These are phyloP conservation scores for Saturnispora dispora DNA, from an alignment of 805 yeast species.

Conservation along the genomic window DNA sequence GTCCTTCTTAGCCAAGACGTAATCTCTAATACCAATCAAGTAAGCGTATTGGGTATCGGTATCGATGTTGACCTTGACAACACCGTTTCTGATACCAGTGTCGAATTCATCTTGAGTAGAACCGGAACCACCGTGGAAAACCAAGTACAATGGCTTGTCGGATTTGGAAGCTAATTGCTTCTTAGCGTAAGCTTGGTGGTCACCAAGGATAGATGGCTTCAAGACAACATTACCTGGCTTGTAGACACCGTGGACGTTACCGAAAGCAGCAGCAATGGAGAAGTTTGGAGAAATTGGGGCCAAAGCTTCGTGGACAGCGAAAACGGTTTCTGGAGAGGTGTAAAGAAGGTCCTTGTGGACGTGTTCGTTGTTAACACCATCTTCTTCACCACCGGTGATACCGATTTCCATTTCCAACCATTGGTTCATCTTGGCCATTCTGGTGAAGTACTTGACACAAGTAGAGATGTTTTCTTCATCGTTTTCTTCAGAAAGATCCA, in stretches of 20 bases:
- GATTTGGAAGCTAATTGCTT: constrained; percentile 46
- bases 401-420: constrained; percentile 99
- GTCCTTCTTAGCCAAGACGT: constrained; percentile 92
- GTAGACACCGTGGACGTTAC: constrained; percentile 99
- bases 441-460: constrained; percentile 89
- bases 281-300: constrained; percentile 91
- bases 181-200: constrained; percentile 86
- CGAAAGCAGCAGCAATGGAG: constrained; percentile 99
- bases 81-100: constrained; percentile 87
- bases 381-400: constrained; percentile 99
- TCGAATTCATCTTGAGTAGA: constrained; percentile 87
- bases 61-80: constrained; percentile 97
- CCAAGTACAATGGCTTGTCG: constrained; percentile 78
- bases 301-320: constrained; percentile 82
- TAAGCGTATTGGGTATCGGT: constrained; percentile 99
- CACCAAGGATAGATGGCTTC: constrained; percentile 88
- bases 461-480: constrained; percentile 93
- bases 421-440: constrained; percentile 90
- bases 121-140: constrained; percentile 99
- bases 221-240: constrained; percentile 97
- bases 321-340: constrained; percentile 94
- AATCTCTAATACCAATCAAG: constrained; percentile 95
- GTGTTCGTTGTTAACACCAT: constrained; percentile 97
- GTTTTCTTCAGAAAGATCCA: constrained; percentile 92
- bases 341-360: constrained; percentile 80